Percentiles rank a stretch among this genome's conserved stretches.
Evolutionary conservation across 352 stramenopile species (phyloP).

Genomic region (Globisporangium nagaii): DNA sequence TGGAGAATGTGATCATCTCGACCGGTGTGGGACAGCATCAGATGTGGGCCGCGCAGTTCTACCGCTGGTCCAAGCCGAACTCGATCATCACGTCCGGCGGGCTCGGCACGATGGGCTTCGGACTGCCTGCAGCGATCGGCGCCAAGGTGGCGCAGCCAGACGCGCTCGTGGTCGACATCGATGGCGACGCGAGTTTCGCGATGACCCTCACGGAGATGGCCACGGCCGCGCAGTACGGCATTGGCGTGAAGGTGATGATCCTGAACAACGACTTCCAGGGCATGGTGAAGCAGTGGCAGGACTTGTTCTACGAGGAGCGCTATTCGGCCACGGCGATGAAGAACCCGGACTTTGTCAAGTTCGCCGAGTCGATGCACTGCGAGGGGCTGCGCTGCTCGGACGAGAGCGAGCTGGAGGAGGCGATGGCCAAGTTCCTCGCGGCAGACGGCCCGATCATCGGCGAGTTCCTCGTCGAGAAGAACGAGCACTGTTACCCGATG

Average conservation of each 20-base stretch:
- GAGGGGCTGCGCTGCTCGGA: slow-evolving; percentile 87
- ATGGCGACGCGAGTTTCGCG: slow-evolving; percentile 94
- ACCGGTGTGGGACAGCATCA: slow-evolving; percentile 95
- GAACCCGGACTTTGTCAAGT: slow-evolving; percentile 93
- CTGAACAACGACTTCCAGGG: slow-evolving; percentile 97
- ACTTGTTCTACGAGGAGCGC: slow-evolving; percentile 95
- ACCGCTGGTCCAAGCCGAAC: slow-evolving; percentile 93
- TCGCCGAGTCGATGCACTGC: slow-evolving; percentile 92
- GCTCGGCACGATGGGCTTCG: slow-evolving; percentile 95
- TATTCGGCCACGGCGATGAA: slow-evolving; percentile 89
- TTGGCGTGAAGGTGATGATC: slow-evolving; percentile 94
- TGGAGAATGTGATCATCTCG: slow-evolving; percentile 91
- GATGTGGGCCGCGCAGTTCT: slow-evolving; percentile 96
- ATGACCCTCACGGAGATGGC: slow-evolving; percentile 97
- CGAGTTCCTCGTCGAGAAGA: slow-evolving; percentile 93
- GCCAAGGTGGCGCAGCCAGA: slow-evolving; percentile 91
- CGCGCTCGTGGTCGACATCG: slow-evolving; percentile 86
- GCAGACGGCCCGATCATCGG: slow-evolving; percentile 92
- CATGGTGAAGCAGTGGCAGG: slow-evolving; percentile 98
- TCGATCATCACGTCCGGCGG: slow-evolving; percentile 92
- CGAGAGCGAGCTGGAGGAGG: slow-evolving; percentile 85
- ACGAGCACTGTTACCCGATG: slow-evolving; percentile 94
- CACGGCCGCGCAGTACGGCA: slow-evolving; percentile 91
- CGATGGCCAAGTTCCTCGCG: slow-evolving; percentile 92
- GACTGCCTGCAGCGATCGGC: slow-evolving; percentile 90